Base-by-base conservation (phyloP, 2,329 filamentous ascomycete species). In the Colletotrichum graminicola region DNA sequence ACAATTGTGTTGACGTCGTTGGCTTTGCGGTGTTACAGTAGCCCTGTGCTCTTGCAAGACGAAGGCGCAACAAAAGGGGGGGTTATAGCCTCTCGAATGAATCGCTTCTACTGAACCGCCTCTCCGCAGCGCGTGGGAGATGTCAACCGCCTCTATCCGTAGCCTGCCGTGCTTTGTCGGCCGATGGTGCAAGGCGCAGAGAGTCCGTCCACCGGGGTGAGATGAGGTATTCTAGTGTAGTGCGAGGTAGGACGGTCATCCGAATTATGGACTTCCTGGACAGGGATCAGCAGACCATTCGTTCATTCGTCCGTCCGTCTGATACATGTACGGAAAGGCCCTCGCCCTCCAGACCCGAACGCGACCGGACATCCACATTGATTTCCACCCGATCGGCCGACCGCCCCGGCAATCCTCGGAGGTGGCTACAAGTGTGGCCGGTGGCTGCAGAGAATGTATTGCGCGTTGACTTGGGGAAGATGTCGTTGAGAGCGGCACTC, bases 101-200 rank as follows among this genome's bases (percentile, higher is more conserved):
- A 47, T 11, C n/a, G 21, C 10, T 16, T 45, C 32, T 23, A 21
- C 45, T 41, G n/a, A n/a, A n/a, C 41, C 57, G 23, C 26, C 36
- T 66, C 61, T 59, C 45, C 54, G 61, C 66, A 47, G 34, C 47
- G 39, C 47, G 26, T 49, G 56, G 12, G 12, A 56, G 11, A 14
- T 66, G 67, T 12, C 55, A 26, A 10, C 45, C 36, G 26, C 18
- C 62, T 10, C 26, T 61, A 32, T 43, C 55, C 23, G 56, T 45
- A 62, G 8, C 45, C 26, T 43, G 41, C 36, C 12, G 45, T 32
- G 62, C 49, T 47, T 56, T 47, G 62, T 49, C 32, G 47, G 67
- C 55, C 18, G 39, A 39, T 56, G n/a, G 62, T 43, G 56, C 49
- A 36, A 39, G 55, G 56, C 41, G 56, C 67, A 62, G 62, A 56